Evolutionary conservation across 2,329 filamentous ascomycete genomes (phyloP).

Genomic region (Beauveria sp.): DNA sequence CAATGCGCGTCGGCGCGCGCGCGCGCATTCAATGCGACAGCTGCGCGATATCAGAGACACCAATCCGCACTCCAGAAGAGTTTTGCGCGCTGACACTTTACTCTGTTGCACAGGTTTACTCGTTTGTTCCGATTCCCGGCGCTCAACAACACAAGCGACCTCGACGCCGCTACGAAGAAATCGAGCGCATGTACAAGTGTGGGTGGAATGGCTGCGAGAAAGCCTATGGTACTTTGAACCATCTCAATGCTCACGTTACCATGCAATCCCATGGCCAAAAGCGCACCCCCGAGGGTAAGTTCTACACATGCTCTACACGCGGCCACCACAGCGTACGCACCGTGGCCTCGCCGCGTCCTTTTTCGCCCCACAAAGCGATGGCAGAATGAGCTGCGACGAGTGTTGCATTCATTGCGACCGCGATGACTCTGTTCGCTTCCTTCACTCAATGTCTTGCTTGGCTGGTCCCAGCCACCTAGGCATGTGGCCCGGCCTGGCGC

Average conservation of each 20-base stretch:
- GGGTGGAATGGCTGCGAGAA: slow-evolving; percentile 98
- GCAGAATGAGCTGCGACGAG: background rate
- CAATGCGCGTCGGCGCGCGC: background rate
- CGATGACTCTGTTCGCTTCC: background rate
- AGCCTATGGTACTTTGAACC: slow-evolving; percentile 94
- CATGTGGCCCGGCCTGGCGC: background rate
- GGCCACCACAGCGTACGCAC: background rate
- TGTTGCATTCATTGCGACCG: background rate
- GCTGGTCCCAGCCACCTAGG: background rate
- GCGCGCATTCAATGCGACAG: background rate
- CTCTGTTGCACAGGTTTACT: slow-evolving; percentile 70
- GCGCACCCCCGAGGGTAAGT: slow-evolving; percentile 86
- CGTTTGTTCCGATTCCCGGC: slow-evolving; percentile 93
- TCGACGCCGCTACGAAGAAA: slow-evolving; percentile 89
- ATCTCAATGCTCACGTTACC: slow-evolving; percentile 94
- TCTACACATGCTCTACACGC: background rate
- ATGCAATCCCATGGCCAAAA: slow-evolving; percentile 97
- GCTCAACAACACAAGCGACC: slow-evolving; percentile 96
- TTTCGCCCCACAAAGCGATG: background rate
- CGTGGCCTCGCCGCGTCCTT: background rate
- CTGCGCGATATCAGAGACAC: background rate
- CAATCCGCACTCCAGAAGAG: no score
- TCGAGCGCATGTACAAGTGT: slow-evolving; percentile 99
- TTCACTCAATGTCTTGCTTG: background rate
- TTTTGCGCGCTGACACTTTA: background rate